Percentiles rank a stretch among this genome's conserved stretches.
These are phyloP conservation scores for Fomitopsis betulina DNA, from an alignment of 1,284 basidiomycete species.

Conservation along the genomic window DNA sequence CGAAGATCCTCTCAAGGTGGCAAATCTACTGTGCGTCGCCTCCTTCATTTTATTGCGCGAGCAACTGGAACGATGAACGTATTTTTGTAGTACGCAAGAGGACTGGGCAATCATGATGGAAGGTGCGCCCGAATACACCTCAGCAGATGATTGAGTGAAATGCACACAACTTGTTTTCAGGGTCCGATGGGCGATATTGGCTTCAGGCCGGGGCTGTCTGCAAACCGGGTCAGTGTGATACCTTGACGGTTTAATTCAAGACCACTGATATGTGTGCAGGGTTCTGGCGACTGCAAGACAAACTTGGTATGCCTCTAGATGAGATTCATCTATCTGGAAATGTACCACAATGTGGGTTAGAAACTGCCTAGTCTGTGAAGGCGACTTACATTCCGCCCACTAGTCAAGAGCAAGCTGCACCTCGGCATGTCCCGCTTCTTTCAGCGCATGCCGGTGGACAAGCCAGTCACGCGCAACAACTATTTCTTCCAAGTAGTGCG, in stretches of 20 bases:
- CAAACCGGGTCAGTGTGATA: constrained; percentile 44
- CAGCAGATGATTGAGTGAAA: no score
- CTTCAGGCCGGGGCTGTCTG: constrained; percentile 71
- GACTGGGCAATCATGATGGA: constrained; percentile 77
- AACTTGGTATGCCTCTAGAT: constrained; percentile 68
- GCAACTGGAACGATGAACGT: not conserved
- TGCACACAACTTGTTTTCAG: constrained; percentile 26
- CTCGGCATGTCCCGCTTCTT: constrained; percentile 69
- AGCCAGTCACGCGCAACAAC: constrained; percentile 72
- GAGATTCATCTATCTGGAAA: constrained; percentile 68
- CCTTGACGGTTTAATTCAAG: not conserved
- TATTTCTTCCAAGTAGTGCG: constrained; percentile 59
- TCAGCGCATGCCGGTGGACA: constrained; percentile 55
- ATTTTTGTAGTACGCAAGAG: constrained; percentile 49
- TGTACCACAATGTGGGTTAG: constrained; percentile 60
- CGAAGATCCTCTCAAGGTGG: constrained; percentile 58
- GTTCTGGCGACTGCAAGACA: constrained; percentile 75
- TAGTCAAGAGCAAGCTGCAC: constrained; percentile 64
- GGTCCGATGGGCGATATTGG: constrained; percentile 62
- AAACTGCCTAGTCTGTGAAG: not conserved
- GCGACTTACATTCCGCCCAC: not conserved
- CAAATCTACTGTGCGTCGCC: constrained; percentile 47
- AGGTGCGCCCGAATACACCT: constrained; percentile 33
- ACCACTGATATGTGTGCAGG: constrained; percentile 35
- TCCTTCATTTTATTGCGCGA: not conserved